A percentile compares a stretch with the other conserved stretches of the same genome.
phyloP scores from a whole-genome alignment of 805 yeast genomes.

The Candida insectorum region DNA sequence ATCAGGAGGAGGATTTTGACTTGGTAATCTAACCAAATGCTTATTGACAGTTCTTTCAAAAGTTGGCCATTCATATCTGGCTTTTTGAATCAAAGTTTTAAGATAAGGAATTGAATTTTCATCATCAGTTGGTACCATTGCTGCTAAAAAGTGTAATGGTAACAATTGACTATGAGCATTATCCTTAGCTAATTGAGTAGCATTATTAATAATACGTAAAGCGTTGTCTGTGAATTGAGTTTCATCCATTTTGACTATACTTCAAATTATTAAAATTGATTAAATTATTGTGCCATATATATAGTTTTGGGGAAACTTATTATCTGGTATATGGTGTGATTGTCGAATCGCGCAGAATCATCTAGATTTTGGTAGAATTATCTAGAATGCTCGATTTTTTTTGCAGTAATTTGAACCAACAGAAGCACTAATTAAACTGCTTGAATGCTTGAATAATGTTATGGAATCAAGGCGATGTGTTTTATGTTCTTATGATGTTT shows the following conservation, averaged over 20 bases:
- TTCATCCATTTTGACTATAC: conserved; percentile 65
- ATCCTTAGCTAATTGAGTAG: conserved; percentile 79
- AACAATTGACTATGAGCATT: conserved; percentile 77
- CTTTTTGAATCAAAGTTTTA: conserved; percentile 79
- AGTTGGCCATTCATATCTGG: conserved; percentile 80
- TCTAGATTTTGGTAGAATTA: too few species aligned
- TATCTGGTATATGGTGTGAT: not conserved
- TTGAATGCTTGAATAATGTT: too few species aligned
- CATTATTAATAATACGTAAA: conserved; percentile 70
- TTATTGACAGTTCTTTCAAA: conserved; percentile 80
- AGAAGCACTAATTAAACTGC: too few species aligned
- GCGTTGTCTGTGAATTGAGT: conserved; percentile 94
- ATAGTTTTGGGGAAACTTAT: not conserved
- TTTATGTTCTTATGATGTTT: too few species aligned
- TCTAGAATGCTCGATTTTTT: too few species aligned
- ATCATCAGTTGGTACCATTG: conserved; percentile 70
- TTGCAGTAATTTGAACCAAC: too few species aligned
- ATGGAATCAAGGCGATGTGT: too few species aligned
- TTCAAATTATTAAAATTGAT: too few species aligned
- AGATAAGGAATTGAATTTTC: conserved; percentile 52
- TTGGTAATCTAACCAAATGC: conserved; percentile 78
- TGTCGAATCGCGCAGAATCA: not conserved
- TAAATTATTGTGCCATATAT: too few species aligned
- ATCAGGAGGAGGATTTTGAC: conserved; percentile 85
- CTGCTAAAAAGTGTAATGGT: conserved; percentile 91